Evolutionary conservation across 305 asterid genomes (phyloP).

Genomic region (Fraxinus sp.): DNA sequence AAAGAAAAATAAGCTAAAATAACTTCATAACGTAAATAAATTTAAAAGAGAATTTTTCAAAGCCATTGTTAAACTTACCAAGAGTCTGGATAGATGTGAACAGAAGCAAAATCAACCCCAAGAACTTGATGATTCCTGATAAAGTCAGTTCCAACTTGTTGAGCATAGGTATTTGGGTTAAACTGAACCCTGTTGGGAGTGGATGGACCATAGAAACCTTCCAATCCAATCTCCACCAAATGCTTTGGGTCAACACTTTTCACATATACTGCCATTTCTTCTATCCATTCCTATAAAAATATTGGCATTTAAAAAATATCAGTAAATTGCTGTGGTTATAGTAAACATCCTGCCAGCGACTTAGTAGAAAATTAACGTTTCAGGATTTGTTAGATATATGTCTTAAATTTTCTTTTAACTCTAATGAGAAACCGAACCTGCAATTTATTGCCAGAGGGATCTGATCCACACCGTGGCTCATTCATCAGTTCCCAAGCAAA

Average conservation of each 20-base stretch:
- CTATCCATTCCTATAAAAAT: constrained; percentile 61
- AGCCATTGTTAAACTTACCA: constrained; percentile 43
- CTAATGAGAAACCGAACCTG: constrained; percentile 41
- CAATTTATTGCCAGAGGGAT: constrained; percentile 74
- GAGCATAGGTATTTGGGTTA: constrained; percentile 78
- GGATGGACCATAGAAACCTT: constrained; percentile 91
- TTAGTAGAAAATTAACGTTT: neutral
- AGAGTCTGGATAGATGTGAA: constrained; percentile 84
- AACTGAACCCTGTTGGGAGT: constrained; percentile 65
- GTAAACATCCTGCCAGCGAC: neutral
- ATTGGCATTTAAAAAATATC: neutral
- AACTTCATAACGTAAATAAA: neutral
- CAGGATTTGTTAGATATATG: neutral
- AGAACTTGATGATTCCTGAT: constrained; percentile 91
- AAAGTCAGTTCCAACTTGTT: constrained; percentile 91
- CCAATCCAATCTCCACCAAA: constrained; percentile 74
- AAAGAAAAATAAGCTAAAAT: neutral
- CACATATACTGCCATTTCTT: constrained; percentile 84
- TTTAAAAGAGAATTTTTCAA: neutral
- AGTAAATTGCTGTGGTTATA: neutral
- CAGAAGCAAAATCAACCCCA: constrained; percentile 93
- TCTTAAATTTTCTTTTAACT: neutral
- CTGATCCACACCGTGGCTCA: constrained; percentile 85
- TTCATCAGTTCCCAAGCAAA: constrained; percentile 94
- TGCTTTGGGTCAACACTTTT: constrained; percentile 90